Evolutionary conservation across 257 asterid species (phyloP).

Genomic region (Fraxinus quadrangulata): DNA sequence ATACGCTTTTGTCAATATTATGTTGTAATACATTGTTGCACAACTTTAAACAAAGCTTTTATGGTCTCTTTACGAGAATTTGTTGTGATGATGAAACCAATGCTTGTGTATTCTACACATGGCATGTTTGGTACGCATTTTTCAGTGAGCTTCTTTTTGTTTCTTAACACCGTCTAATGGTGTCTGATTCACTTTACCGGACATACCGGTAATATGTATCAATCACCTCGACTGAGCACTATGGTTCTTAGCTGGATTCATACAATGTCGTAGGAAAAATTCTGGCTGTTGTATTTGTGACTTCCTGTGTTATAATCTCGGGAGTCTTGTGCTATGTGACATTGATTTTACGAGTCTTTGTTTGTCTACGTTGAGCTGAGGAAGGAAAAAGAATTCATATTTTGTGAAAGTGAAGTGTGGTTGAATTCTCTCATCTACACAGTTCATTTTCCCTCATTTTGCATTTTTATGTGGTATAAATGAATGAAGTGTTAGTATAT

Average conservation of each 20-base stretch:
- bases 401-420: neutral
- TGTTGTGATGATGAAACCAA: neutral
- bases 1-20: neutral
- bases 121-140: neutral
- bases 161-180: too few relatives aligned
- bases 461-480: neutral
- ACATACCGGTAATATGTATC: neutral
- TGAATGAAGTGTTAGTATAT: too few relatives aligned
- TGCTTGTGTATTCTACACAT: too few relatives aligned
- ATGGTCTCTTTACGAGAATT: neutral
- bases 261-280: neutral
- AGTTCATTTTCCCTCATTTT: neutral
- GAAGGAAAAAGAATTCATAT: neutral
- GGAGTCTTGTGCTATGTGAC: too few relatives aligned
- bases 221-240: neutral
- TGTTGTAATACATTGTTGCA: neutral
- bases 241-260: neutral
- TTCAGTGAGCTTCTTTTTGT: too few relatives aligned
- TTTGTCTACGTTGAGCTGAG: neutral
- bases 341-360: neutral
- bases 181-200: neutral
- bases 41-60: neutral
- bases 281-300: neutral
- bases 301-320: too few relatives aligned
- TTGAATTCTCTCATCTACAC: neutral